Evolutionary conservation across 306 rosid species (phyloP), one percentile per base, ranked within the genome.

Genomic region (Datisca glomerata): DNA sequence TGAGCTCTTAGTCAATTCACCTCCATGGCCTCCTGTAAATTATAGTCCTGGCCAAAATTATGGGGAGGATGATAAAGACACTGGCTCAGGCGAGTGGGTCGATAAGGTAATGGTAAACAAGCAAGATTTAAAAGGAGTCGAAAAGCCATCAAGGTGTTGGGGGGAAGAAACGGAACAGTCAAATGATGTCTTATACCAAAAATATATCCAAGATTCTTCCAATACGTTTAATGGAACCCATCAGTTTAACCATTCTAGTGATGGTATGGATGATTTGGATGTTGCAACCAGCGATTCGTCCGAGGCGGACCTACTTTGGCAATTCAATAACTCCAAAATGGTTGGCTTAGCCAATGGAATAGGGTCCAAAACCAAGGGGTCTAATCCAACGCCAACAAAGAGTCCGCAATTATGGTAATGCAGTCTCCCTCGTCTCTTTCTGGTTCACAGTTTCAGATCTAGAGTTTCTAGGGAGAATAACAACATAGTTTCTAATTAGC

Each of bases 21-120:
- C 97, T 28, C 80, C 85, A 22, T 87, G 94, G 94, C 94, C 93
- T 17, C 94, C 93, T 1, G 80, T 69, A 38, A 77, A 59, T 18
- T 59, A 71, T n/a, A n/a, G n/a, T 62, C 82, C 79, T 36, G 73
- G 67, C 51, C 77, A 69, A 64, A 69, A 55, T 72, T 57, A 45
- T 28, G 57, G 55, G 35, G 96, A 87, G 37, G 92, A 86, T 14
- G 96, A 81, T 37, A 78, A 38, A 57, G 96, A 82, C 57, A 57
- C 44, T 37, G 73, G 64, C 50, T 55, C 74, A 0, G 94, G 89
- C 7, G 89, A 82, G 28, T 87, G 97, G 97, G 85, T 87, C 24
- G 97, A 87, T 54, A 87, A 87, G 63, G 97, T 87, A 24, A 87
- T 87, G 96, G 96, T 87, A 51, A 87, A 87, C 85, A 87, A 79